Evolutionary conservation across 2,329 filamentous ascomycete species (phyloP).

Genomic region (Cladosporium phlei): DNA sequence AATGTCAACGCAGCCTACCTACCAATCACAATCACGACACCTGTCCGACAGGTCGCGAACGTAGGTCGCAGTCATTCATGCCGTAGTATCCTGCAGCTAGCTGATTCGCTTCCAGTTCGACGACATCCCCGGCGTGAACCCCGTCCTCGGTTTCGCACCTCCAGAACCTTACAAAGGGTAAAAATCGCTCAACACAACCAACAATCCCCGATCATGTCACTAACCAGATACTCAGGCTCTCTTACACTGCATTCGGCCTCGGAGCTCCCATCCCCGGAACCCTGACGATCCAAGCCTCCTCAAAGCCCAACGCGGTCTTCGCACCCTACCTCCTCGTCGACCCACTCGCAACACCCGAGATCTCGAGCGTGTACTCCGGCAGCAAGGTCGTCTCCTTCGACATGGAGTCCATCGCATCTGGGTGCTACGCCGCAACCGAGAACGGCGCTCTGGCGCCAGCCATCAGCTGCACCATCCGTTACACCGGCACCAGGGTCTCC

Average conservation of each 20-base stretch:
- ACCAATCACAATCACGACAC: background rate
- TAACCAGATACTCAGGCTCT: background rate
- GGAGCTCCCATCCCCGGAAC: background rate
- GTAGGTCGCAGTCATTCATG: background rate
- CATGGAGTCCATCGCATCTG: background rate
- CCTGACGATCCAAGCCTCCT: background rate
- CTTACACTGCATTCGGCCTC: background rate
- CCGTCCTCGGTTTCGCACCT: background rate
- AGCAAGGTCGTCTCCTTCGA: background rate
- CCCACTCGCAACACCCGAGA: background rate
- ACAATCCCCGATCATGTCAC: too few relatives aligned
- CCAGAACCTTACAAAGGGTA: background rate
- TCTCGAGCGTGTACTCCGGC: background rate
- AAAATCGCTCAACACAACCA: too few relatives aligned
- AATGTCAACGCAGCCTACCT: background rate
- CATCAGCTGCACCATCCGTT: background rate
- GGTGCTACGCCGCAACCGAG: background rate
- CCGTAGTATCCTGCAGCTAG: too few relatives aligned
- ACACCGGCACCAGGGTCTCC: background rate
- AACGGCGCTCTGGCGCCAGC: background rate
- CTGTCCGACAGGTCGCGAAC: background rate
- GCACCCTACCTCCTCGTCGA: background rate
- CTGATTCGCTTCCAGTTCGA: background rate
- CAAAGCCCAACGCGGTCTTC: background rate
- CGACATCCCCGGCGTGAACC: background rate